These are phyloP conservation scores for Buddleja alternifolia DNA, from an alignment of 257 asterid species.

Conservation along the genomic window DNA sequence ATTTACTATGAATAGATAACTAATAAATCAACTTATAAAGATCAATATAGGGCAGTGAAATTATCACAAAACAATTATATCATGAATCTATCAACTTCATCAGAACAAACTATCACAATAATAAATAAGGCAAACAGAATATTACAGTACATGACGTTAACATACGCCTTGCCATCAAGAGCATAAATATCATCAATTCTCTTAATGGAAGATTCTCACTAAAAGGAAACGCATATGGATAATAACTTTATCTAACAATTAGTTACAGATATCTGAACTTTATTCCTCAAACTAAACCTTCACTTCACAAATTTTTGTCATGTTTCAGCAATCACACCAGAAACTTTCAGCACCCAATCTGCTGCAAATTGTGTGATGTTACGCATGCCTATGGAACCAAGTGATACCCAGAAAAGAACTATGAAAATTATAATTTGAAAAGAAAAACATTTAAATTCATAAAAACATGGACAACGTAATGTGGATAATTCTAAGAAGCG, in stretches of 20 bases:
- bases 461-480: conserved; percentile 14
- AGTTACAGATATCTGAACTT: conserved; percentile 14
- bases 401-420: conserved; percentile 19
- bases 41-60: not conserved
- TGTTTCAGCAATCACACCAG: conserved; percentile 13
- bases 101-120: not conserved
- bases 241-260: conserved; percentile 12
- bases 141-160: conserved; percentile 4
- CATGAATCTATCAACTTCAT: conserved; percentile 18
- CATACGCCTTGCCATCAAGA: conserved; percentile 19
- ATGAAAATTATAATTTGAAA: conserved; percentile 6
- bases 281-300: not conserved
- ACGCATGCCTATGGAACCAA: conserved; percentile 3
- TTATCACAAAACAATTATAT: conserved; percentile 14
- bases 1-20: conserved; percentile 5
- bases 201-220: conserved; percentile 8
- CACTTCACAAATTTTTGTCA: conserved; percentile 18
- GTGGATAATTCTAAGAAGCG: not conserved
- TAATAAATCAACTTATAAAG: not conserved
- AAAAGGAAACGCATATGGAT: conserved; percentile 18
- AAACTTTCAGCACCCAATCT: conserved; percentile 19
- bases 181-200: not conserved
- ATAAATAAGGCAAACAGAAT: not conserved
- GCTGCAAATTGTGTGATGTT: conserved; percentile 14
- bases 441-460: not conserved